A percentile compares a stretch with the other conserved stretches of the same genome.
Evolutionary conservation across 2,329 filamentous ascomycete genomes (phyloP).

Genomic region (Monilinia fructigena): DNA sequence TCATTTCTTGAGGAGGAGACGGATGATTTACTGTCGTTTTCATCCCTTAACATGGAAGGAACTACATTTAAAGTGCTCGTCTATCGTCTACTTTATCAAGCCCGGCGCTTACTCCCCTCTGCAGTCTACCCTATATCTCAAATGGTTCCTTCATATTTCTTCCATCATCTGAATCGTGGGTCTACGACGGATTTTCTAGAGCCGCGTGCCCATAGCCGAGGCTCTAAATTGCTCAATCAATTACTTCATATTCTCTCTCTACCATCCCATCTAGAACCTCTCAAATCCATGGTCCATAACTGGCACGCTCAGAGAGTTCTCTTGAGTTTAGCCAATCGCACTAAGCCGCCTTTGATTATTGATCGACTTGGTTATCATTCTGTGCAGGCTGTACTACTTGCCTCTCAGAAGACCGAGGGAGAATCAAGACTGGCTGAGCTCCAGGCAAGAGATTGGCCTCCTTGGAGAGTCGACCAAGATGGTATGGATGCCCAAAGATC

Average conservation of each 20-base stretch:
- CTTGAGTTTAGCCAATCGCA: constrained; percentile 50
- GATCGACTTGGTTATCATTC: constrained; percentile 53
- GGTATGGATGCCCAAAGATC: constrained; percentile 57
- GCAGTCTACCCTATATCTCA: constrained; percentile 34
- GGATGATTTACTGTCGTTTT: neutral
- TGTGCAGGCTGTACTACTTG: constrained; percentile 54
- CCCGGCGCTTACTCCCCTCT: constrained; percentile 35
- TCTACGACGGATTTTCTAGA: constrained; percentile 21
- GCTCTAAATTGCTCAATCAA: constrained; percentile 45
- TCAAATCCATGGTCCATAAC: constrained; percentile 47
- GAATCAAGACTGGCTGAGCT: constrained; percentile 52
- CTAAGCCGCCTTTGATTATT: constrained; percentile 52
- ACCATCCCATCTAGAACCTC: constrained; percentile 40
- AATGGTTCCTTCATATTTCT: constrained; percentile 32
- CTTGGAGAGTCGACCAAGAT: constrained; percentile 56
- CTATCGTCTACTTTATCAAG: constrained; percentile 34
- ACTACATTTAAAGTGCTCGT: constrained; percentile 20
- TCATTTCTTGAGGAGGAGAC: constrained; percentile 3
- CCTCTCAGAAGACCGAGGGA: constrained; percentile 50
- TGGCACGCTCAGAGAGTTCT: constrained; percentile 59
- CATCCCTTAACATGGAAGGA: constrained; percentile 11
- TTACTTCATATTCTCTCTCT: constrained; percentile 43
- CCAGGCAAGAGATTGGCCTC: constrained; percentile 57
- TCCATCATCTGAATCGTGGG: constrained; percentile 18
- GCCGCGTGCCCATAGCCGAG: constrained; percentile 22